Conservation (phyloP, 1,139 yeast genomes). For the Suhomyces chickasaworum region DNA sequence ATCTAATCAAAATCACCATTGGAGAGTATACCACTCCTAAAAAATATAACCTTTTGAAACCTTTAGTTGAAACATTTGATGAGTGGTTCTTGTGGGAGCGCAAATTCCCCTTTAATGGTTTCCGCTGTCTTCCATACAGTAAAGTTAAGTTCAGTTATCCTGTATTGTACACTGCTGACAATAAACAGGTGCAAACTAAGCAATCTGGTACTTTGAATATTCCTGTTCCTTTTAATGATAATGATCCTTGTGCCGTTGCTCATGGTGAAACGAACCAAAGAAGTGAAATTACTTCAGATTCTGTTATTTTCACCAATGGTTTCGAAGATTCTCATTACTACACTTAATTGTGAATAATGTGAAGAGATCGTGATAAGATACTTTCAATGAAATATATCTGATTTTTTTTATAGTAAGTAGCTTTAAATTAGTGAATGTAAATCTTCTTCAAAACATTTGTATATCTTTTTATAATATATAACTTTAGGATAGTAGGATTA, state of each 20-base stretch:
- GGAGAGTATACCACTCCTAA: not conserved
- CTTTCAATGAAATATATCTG: too few species aligned
- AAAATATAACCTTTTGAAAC: not conserved
- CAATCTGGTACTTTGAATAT: not conserved
- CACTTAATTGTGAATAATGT: too few species aligned
- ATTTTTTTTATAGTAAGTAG: too few species aligned
- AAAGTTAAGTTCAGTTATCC: too few species aligned
- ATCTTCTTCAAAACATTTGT: too few species aligned
- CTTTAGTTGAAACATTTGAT: not conserved
- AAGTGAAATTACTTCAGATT: not conserved
- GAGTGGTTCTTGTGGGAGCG: not conserved
- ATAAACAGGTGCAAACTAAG: too few species aligned
- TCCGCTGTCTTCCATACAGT: not conserved
- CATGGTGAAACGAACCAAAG: not conserved
- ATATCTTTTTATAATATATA: too few species aligned
- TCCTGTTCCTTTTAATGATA: not conserved
- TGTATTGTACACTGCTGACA: too few species aligned
- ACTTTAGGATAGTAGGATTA: too few species aligned
- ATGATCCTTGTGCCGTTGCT: not conserved
- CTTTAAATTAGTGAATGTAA: too few species aligned
- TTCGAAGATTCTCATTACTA: not conserved
- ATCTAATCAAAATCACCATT: not conserved
- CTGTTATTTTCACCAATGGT: not conserved
- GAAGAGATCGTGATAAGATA: too few species aligned
- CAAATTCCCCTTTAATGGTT: not conserved